phyloP scores from a whole-genome alignment of 345 rosid genomes.

The Corchorus olitorius region DNA sequence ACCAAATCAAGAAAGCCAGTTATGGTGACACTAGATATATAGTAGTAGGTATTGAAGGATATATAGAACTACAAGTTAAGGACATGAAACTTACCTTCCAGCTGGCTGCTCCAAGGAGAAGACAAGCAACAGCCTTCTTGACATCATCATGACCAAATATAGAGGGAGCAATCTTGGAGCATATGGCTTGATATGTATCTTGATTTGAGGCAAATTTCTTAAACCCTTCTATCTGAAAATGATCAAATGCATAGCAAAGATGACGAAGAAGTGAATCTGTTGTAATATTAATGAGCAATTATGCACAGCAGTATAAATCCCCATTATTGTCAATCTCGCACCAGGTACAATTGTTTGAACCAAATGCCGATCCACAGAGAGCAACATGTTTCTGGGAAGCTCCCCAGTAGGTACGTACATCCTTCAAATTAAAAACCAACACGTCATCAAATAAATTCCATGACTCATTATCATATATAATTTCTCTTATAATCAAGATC shows the following conservation, averaged over 20 bases:
- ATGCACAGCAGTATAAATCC: constrained; percentile 55
- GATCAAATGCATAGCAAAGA: not conserved
- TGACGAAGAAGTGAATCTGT: not conserved
- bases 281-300: not conserved
- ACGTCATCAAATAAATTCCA: not conserved
- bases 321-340: constrained; percentile 85
- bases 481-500: constrained; percentile 4
- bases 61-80: constrained; percentile 8
- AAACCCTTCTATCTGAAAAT: constrained; percentile 79
- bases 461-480: not conserved
- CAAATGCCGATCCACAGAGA: constrained; percentile 86
- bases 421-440: constrained; percentile 44
- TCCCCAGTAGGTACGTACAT: constrained; percentile 99
- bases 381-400: constrained; percentile 98
- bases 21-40: constrained; percentile 13
- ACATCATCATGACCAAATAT: constrained; percentile 91
- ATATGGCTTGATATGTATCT: constrained; percentile 57
- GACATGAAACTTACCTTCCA: constrained; percentile 49
- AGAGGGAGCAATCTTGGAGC: constrained; percentile 91
- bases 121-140: constrained; percentile 91
- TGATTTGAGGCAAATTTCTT: constrained; percentile 70
- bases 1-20: constrained; percentile 20
- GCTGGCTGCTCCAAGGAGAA: constrained; percentile 95
- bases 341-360: constrained; percentile 94
- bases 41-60: not conserved